Percentiles rank a stretch among this genome's conserved stretches.
phyloP scores from a whole-genome alignment of 352 stramenopile genomes.

The Plasmopara muralis region DNA sequence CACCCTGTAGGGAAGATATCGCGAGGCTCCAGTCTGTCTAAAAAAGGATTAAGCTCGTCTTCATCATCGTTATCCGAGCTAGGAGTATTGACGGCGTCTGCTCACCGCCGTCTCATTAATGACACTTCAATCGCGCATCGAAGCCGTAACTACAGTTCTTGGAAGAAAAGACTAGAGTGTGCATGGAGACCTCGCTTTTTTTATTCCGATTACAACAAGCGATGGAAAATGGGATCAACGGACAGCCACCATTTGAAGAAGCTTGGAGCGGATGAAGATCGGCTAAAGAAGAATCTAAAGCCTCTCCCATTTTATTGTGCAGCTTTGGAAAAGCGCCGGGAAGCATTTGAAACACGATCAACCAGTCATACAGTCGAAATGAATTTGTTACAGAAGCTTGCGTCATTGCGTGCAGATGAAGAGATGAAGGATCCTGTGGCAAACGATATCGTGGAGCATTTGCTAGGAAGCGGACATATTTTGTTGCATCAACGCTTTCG shows the following conservation, averaged over 20 bases:
- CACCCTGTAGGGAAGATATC: constrained; percentile 15
- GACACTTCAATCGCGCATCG: constrained; percentile 20
- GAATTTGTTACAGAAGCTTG: constrained; percentile 47
- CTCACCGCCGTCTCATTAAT: constrained; percentile 10
- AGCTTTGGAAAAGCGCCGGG: constrained; percentile 43
- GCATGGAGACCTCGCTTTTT: constrained; percentile 53
- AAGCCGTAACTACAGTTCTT: constrained; percentile 34
- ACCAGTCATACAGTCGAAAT: constrained; percentile 44
- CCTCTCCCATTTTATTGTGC: constrained; percentile 43
- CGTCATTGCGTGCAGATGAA: constrained; percentile 27
- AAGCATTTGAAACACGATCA: constrained; percentile 43
- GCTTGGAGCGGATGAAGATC: constrained; percentile 19
- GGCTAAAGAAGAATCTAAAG: constrained; percentile 21
- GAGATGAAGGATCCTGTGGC: constrained; percentile 50
- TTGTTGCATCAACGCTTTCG: constrained; percentile 67
- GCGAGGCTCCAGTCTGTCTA: constrained; percentile 5
- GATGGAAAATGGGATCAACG: constrained; percentile 16
- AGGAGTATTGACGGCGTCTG: constrained; percentile 8
- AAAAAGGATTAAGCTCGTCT: constrained; percentile 14
- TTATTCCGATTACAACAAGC: constrained; percentile 29
- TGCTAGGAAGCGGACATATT: constrained; percentile 54
- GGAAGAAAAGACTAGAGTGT: constrained; percentile 50
- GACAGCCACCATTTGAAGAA: constrained; percentile 16
- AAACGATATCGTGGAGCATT: constrained; percentile 40
- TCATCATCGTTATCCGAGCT: constrained; percentile 21